Evolutionary conservation across 352 stramenopile genomes (phyloP).

Genomic region (Pythium dissimile): DNA sequence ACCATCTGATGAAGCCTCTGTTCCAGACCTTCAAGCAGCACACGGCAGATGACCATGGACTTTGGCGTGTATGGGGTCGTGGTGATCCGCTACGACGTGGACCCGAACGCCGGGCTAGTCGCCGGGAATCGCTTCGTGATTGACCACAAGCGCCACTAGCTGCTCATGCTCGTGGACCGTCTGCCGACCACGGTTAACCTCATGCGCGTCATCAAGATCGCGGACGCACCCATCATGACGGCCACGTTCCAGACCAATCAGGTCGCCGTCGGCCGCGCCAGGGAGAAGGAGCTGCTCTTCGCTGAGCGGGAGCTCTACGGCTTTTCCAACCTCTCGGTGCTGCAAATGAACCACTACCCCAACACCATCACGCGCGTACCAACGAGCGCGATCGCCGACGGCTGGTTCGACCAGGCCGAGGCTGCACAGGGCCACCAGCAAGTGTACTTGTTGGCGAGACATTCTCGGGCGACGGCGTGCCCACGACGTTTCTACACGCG

Average conservation of each 20-base stretch:
- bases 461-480: conserved; percentile 10
- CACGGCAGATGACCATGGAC: background rate
- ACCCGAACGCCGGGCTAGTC: background rate
- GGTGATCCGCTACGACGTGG: background rate
- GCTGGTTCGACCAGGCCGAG: conserved; percentile 12
- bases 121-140: conserved; percentile 8
- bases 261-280: background rate
- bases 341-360: conserved; percentile 1
- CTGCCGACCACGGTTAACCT: conserved; percentile 4
- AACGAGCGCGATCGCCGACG: background rate
- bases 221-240: background rate
- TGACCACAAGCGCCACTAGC: conserved; percentile 5
- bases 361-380: conserved; percentile 2
- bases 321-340: conserved; percentile 1
- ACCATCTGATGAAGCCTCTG: conserved; percentile 9
- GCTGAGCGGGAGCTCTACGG: conserved; percentile 2
- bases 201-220: conserved; percentile 9
- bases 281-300: background rate
- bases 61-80: conserved; percentile 7
- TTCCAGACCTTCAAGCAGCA: background rate
- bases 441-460: conserved; percentile 12
- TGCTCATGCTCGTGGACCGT: background rate
- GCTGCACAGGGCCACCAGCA: conserved; percentile 8
- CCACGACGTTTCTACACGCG: conserved; percentile 12
- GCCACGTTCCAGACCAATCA: conserved; percentile 4